Evolutionary conservation across 257 asterid genomes (phyloP).

Genomic region (Linderniella brevidens): DNA sequence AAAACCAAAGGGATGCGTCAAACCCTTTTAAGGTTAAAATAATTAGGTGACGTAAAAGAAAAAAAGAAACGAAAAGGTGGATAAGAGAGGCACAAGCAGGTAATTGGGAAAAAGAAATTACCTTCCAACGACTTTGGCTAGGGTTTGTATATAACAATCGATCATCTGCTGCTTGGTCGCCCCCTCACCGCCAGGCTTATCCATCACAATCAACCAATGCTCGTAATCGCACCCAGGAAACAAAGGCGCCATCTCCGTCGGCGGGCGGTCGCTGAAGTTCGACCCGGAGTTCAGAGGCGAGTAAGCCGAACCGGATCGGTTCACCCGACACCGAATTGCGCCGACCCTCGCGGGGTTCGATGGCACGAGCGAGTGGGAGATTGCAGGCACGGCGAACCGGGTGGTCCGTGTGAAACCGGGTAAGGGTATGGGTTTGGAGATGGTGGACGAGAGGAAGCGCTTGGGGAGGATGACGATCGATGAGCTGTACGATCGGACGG

Average conservation of each 20-base stretch:
- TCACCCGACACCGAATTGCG: constrained; percentile 45
- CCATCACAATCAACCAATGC: constrained; percentile 97
- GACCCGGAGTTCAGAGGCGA: constrained; percentile 82
- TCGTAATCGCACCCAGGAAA: constrained; percentile 94
- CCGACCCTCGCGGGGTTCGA: constrained; percentile 19
- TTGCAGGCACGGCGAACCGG: constrained; percentile 16
- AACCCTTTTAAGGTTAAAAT: too few species aligned
- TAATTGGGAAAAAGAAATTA: constrained; percentile 5
- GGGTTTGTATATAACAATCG: constrained; percentile 70
- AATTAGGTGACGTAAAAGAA: too few species aligned
- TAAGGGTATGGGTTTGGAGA: constrained; percentile 26
- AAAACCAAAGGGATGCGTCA: too few species aligned
- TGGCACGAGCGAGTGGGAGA: constrained; percentile 19
- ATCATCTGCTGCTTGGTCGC: constrained; percentile 86
- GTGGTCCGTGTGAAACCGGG: constrained; percentile 20
- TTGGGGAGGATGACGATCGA: constrained; percentile 16
- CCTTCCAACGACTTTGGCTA: constrained; percentile 79
- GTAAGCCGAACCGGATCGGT: constrained; percentile 58
- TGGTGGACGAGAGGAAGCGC: constrained; percentile 34
- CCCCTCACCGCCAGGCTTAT: constrained; percentile 95
- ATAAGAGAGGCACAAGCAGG: too few species aligned
- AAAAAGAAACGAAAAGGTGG: too few species aligned
- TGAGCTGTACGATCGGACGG: constrained; percentile 25
- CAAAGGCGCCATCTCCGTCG: constrained; percentile 92
- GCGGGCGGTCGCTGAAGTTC: constrained; percentile 73